Base-by-base conservation (phyloP, 768 basidiomycete species). In the Mrakia blollopis region DNA sequence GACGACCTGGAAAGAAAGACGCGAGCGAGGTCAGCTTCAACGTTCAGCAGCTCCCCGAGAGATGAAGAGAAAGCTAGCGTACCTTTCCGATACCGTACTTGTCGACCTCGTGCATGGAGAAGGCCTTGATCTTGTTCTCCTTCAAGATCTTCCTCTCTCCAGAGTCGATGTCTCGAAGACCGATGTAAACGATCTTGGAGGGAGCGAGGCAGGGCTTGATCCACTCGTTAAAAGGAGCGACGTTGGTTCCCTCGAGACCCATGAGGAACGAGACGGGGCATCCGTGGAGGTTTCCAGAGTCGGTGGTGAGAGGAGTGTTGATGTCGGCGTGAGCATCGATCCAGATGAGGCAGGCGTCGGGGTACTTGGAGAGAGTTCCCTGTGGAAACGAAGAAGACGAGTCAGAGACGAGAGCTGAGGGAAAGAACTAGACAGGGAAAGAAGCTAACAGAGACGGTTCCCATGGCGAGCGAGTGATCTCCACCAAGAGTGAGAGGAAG, bases 261-360 rank as follows among this genome's bases (percentile, higher is more conserved):
- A 92, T 83, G 60, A 99, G 88, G 88, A 98, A 98, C 8, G 97
- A 93, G 62, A 98, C 88, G 30, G 97, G 97, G 91, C 97, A 98
- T 78, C 97, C 97, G 84, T 99, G 97, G 65, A 99, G 90, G 84
- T 98, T 98, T 41, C 96, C 96, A 88, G 81, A 82, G 68, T 83
- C 90, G 28, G 94, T 94, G 23, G 92, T 89, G 75, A 91, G 89
- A 16, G 87, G 85, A 9, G 95, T 97, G 84, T 99, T 98, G 85
- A 99, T 93, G 83, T 98, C 97, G 28, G 94, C 91, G 81, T 98
- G 97, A 3, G 97, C 97, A 82, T 99, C 97, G 77, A 98, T 86
- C 97, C 97, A 98, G 78, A 99, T 86, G 50, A 99, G 90, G 82
- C 92, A 92, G 1, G 86, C 85, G 77, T 87, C 84, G 28, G 86